These are phyloP conservation scores for Zygoascus biomembranicola DNA, from an alignment of 805 yeast species.

Conservation along the genomic window DNA sequence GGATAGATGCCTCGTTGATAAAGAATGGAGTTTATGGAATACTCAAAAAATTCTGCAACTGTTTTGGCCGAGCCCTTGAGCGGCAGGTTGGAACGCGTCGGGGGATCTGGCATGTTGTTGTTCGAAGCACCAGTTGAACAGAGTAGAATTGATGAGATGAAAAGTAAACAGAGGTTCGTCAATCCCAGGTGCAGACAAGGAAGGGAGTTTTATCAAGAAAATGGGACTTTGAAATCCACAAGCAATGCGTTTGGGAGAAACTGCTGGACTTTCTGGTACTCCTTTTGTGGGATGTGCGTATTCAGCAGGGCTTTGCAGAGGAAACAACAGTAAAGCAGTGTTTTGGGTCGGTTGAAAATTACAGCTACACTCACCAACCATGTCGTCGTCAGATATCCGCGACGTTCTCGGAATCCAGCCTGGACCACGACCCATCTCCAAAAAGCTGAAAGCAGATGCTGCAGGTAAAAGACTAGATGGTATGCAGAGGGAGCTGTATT, in stretches of 20 bases:
- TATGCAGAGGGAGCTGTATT: conserved; percentile 83
- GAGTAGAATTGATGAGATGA: background rate
- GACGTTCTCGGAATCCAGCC: conserved; percentile 26
- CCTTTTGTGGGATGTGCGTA: no score
- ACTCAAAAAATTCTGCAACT: conserved; percentile 79
- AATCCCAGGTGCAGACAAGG: background rate
- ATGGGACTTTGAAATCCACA: no score
- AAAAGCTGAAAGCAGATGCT: conserved; percentile 15
- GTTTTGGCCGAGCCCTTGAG: conserved; percentile 70
- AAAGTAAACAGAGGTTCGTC: background rate
- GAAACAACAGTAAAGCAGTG: no score
- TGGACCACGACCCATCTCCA: conserved; percentile 15
- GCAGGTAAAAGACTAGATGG: conserved; percentile 36
- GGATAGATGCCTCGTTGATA: conserved; percentile 90
- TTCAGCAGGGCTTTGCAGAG: no score
- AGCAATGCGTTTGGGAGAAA: no score
- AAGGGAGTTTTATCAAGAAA: no score
- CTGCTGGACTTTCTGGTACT: no score
- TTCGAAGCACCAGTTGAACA: background rate
- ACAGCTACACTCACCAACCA: background rate
- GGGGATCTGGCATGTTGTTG: conserved; percentile 13
- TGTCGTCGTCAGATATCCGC: conserved; percentile 24
- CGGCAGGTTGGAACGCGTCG: conserved; percentile 44
- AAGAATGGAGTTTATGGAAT: conserved; percentile 68
- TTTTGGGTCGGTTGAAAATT: no score